Conservation (phyloP, 441 rosid genomes). For the Pelargonium myrrhifolium region DNA sequence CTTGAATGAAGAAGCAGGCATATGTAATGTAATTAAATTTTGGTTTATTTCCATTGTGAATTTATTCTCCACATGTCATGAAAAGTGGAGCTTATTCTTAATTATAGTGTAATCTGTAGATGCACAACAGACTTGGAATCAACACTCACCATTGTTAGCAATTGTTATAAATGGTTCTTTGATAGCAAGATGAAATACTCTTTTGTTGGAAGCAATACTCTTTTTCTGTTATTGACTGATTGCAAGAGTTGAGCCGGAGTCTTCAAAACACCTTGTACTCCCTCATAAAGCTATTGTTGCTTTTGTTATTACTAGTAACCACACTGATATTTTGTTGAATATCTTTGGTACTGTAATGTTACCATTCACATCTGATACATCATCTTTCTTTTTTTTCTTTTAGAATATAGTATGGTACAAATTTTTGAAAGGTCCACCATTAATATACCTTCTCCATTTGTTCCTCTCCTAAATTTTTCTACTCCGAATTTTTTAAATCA, state of each 20-base stretch:
- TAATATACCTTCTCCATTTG: neutral
- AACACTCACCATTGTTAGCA: neutral
- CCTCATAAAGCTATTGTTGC: too few relatives aligned
- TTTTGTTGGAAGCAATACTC: neutral
- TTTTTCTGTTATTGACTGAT: too few relatives aligned
- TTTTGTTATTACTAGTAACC: neutral
- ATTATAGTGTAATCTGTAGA: neutral
- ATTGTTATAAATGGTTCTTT: neutral
- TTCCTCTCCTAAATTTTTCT: neutral
- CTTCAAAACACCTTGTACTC: too few relatives aligned
- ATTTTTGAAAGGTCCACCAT: neutral
- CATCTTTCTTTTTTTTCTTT: too few relatives aligned
- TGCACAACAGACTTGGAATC: neutral
- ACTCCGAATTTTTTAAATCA: neutral
- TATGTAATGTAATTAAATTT: neutral
- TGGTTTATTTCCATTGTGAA: neutral
- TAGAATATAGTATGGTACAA: neutral
- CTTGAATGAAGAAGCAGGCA: neutral
- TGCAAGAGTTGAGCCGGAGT: neutral
- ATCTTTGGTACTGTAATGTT: neutral
- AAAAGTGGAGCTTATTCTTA: neutral
- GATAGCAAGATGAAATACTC: neutral
- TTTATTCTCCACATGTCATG: neutral
- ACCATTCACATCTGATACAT: too few relatives aligned
- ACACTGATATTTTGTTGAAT: neutral